These are phyloP conservation scores for Penicillium sp. DNA, from an alignment of 2,329 filamentous ascomycete genomes.

Conservation along the genomic window DNA sequence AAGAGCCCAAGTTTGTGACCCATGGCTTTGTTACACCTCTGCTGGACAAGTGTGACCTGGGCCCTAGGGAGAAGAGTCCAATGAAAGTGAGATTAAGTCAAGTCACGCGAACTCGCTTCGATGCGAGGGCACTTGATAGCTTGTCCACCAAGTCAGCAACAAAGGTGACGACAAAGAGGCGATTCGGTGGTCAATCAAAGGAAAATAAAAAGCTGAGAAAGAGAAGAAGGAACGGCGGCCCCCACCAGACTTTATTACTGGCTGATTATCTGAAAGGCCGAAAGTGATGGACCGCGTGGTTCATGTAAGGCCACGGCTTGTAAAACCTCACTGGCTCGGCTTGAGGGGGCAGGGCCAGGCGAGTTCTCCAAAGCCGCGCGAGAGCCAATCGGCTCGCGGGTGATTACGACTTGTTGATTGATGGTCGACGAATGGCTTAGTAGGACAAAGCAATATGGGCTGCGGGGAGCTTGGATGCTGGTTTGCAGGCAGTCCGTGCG, in stretches of 20 bases:
- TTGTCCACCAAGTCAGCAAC: too few relatives aligned
- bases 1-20: constrained; percentile 37
- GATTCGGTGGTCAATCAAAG: not conserved
- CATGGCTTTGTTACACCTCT: constrained; percentile 31
- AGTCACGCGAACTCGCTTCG: not conserved
- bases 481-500: not conserved
- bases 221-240: not conserved
- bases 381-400: constrained; percentile 18
- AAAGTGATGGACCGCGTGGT: not conserved
- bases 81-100: not conserved
- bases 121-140: not conserved
- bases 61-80: not conserved
- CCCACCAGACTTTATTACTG: not conserved
- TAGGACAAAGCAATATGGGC: not conserved
- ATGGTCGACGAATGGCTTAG: not conserved
- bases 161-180: not conserved
- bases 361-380: constrained; percentile 8
- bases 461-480: not conserved
- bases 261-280: not conserved
- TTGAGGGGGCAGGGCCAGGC: not conserved
- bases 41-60: not conserved
- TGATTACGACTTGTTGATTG: not conserved
- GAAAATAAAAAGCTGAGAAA: not conserved
- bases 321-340: not conserved
- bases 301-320: not conserved